Percentiles rank a stretch among this genome's conserved stretches.
Conservation (phyloP, 108 stramenopile species). For the Nitzschia palea region DNA sequence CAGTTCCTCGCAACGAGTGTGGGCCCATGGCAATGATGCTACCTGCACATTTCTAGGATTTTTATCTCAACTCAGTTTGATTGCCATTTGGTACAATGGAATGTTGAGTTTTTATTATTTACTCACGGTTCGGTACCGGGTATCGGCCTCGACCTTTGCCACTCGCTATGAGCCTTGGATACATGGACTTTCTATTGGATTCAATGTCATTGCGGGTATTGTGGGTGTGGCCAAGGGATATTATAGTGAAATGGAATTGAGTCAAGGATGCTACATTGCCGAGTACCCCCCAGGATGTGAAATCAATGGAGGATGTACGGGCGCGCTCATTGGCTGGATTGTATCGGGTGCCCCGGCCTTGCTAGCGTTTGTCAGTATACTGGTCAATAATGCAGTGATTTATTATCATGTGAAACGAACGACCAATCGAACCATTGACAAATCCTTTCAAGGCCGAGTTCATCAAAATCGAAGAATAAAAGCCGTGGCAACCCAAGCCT, state of each 20-base stretch:
- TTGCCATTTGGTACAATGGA: constrained; percentile 22
- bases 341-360: neutral
- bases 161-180: constrained; percentile 25
- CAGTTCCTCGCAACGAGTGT: constrained; percentile 5
- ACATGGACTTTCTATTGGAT: constrained; percentile 8
- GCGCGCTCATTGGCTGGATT: constrained; percentile 2
- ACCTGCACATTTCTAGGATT: constrained; percentile 29
- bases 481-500: constrained; percentile 27
- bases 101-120: constrained; percentile 26
- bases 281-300: neutral
- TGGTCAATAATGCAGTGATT: constrained; percentile 7
- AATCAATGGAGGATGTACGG: neutral
- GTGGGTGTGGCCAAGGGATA: neutral
- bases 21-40: constrained; percentile 24
- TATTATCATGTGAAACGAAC: neutral
- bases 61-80: constrained; percentile 14
- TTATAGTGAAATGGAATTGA: constrained; percentile 4
- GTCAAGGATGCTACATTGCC: constrained; percentile 15
- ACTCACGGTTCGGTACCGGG: constrained; percentile 8
- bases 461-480: neutral
- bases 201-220: neutral
- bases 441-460: neutral
- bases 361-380: neutral
- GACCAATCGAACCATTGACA: neutral
- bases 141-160: neutral